Evolutionary conservation across 2,329 filamentous ascomycete genomes (phyloP), one percentile per base, ranked within the genome.

Genomic region (Neofusicoccum cordaticola): DNA sequence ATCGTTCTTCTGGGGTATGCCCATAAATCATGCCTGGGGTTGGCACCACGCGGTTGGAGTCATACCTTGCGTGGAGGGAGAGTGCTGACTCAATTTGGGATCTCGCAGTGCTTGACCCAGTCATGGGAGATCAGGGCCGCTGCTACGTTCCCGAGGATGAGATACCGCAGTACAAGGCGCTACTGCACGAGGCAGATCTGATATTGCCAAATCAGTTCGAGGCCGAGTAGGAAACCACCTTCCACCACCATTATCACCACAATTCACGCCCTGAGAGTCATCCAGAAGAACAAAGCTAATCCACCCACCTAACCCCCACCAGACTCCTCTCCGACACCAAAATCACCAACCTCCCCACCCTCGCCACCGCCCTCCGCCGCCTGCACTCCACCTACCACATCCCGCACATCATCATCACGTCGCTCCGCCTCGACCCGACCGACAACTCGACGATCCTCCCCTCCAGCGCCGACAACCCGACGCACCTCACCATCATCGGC

Each of bases 121-220:
- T 99, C 53, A 99, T 99, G 95, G 95, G 95, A 35, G 95, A 99
- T 75, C 93, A 97, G 72, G 95, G 93, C 57, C 87, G 86, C 69
- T 83, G 99, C 12, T 99, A 99, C 74, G 94, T 99, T 7, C 91
- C 90, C 5, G 89, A 94, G 71, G 92, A 96, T 68, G 92, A 96
- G 3, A 91, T 98, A 15, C 93, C 93, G 0, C 93, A 91, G 13
- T 99, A 98, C 78, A 94, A 92, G 78, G 83, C 83, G 27, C 82
- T 97, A 65, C 82, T 98, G 22, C 84, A 84, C 41, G 85, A 94
- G 71, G 94, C 95, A 2, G 95, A 99, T 77, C 78, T 99, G 69
- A 96, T 99, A 64, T 80, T 98, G 15, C 95, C 95, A 3, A 99
- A 99, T 75, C 94, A 98, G 71, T 99, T 97, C 70, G 95, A 99